A percentile compares a stretch with the other conserved stretches of the same genome.
phyloP scores from a whole-genome alignment of 345 rosid genomes.

The Eucalyptus tenuipes region DNA sequence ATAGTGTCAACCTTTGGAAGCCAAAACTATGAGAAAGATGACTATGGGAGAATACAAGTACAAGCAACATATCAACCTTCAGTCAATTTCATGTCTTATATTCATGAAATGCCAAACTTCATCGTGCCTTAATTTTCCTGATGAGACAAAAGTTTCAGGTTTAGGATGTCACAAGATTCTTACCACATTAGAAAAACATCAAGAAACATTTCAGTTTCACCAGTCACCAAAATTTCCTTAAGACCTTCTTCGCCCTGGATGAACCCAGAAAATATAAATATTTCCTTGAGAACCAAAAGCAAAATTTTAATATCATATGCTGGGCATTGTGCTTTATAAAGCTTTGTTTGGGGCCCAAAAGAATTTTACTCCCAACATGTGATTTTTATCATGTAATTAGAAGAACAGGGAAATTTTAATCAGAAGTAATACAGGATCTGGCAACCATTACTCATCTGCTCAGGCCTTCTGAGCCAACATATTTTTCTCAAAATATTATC shows the following conservation, averaged over 20 bases:
- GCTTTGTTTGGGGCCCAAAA: neutral
- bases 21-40: neutral
- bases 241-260: neutral
- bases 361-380: neutral
- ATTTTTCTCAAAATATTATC: neutral
- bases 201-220: neutral
- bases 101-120: neutral
- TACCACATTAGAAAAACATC: neutral
- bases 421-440: neutral
- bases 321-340: neutral
- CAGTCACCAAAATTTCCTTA: neutral
- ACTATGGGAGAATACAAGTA: neutral
- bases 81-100: neutral
- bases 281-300: neutral
- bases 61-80: neutral
- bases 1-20: neutral
- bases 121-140: neutral
- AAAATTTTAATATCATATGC: neutral
- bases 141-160: neutral
- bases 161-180: neutral
- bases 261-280: neutral
- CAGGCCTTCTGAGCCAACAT: neutral
- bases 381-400: neutral
- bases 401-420: neutral
- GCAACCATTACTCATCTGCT: neutral